Conservation (phyloP, 2,329 filamentous ascomycete species). For the Trichoderma endophyticum region DNA sequence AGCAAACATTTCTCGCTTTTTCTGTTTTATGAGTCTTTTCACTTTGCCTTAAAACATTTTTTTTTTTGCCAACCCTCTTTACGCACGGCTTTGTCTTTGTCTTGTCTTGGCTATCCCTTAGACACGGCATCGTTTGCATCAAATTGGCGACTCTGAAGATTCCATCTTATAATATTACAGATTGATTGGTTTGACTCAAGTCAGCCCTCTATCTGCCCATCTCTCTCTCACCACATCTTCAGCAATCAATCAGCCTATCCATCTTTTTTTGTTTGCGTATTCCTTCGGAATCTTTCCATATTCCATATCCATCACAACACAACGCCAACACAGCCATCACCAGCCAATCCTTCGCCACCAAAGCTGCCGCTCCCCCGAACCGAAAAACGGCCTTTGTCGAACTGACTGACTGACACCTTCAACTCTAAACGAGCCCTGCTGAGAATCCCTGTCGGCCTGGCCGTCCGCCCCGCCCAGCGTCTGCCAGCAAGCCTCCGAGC, state of each 20-base stretch:
- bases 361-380: neutral
- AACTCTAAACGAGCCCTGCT: slow-evolving; percentile 24
- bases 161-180: neutral
- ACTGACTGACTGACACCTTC: neutral
- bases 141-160: neutral
- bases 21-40: neutral
- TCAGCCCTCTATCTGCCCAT: neutral
- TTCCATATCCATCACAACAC: neutral
- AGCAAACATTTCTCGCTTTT: neutral
- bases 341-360: slow-evolving; percentile 13
- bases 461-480: slow-evolving; percentile 20
- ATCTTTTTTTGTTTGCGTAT: neutral
- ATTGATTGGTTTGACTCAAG: neutral
- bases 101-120: slow-evolving; percentile 11
- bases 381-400: neutral
- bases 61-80: neutral
- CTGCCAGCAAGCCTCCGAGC: neutral
- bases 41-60: neutral
- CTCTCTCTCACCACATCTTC: neutral
- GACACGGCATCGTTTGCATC: neutral
- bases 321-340: neutral
- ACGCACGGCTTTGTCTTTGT: neutral
- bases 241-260: neutral
- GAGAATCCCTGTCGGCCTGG: slow-evolving; percentile 25
- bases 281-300: neutral